Conservation (phyloP, 768 basidiomycete species). For the Naematelia aurantialba region DNA sequence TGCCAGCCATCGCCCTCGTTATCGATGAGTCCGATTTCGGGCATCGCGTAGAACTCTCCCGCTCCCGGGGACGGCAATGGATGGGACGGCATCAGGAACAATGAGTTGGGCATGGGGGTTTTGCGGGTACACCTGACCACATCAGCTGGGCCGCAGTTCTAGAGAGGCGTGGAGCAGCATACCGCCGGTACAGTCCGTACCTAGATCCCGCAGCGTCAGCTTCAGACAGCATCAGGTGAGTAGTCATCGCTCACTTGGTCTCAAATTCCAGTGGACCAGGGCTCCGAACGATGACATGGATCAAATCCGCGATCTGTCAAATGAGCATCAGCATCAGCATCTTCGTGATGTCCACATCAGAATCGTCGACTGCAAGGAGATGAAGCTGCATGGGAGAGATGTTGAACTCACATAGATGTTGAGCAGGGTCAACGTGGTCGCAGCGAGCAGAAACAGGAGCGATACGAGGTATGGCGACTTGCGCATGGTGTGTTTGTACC, state of each 20-base stretch:
- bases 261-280: constrained; percentile 46
- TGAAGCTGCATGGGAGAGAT: too few relatives aligned
- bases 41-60: not conserved
- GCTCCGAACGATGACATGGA: constrained; percentile 30
- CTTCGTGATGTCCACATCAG: too few relatives aligned
- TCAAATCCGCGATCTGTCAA: constrained; percentile 36
- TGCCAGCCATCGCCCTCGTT: constrained; percentile 34
- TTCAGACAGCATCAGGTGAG: not conserved
- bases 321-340: constrained; percentile 6
- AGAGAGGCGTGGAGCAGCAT: not conserved
- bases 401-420: constrained; percentile 44
- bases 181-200: constrained; percentile 47
- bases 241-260: constrained; percentile 47
- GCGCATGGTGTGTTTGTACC: constrained; percentile 34
- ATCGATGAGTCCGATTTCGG: constrained; percentile 12
- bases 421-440: constrained; percentile 41
- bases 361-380: not conserved
- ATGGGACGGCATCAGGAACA: constrained; percentile 36
- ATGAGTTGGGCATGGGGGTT: constrained; percentile 25
- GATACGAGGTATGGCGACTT: constrained; percentile 45
- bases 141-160: not conserved
- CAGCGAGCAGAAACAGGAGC: constrained; percentile 37
- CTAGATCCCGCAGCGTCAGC: constrained; percentile 16
- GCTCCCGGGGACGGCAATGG: constrained; percentile 12
- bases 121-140: constrained; percentile 40